Base-by-base conservation (phyloP, 345 rosid species). In the Lepidium aucheri region DNA sequence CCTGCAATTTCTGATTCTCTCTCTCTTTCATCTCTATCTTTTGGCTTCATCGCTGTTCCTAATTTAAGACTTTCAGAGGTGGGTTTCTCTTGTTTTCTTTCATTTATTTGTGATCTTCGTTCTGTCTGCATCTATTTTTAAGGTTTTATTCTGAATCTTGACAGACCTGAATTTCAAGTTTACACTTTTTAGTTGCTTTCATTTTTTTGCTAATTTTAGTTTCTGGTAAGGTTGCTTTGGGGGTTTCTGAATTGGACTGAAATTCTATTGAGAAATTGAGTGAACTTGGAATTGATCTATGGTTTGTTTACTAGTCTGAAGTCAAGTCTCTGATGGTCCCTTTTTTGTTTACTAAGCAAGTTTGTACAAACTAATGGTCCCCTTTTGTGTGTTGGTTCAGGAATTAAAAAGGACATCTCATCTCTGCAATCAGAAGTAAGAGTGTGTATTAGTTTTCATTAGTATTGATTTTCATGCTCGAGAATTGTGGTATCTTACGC, bases 331-430 rank as follows among this genome's bases (percentile, higher is more conserved):
- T n/a, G n/a, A n/a, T n/a, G n/a, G n/a, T n/a, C n/a, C n/a, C n/a
- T n/a, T n/a, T n/a, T n/a, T n/a, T n/a, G n/a, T n/a, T n/a, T 32
- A 2, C 1, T 42, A n/a, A n/a, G n/a, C 33, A 17, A n/a, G 16
- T 60, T 34, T 62, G 13, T 11, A 20, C 18, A 30, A 40, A 60
- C 67, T 69, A 36, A 69, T 52, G 26, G 43, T 33, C 36, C 3
- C 6, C 11, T 35, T 28, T 10, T 18, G 36, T 30, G 53, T 55
- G 28, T 35, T 13, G 56, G 38, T 15, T 74, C 78, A 93, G 97
- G 98, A 56, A 58, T 93, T 72, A 97, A 93, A 82, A 93, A 81
- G 86, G 98, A 93, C 79, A 90, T 93, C 59, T 78, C 78, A 60
- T n/a, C n/a, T n/a, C n/a, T n/a, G n/a, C n/a, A n/a, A n/a, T n/a